phyloP scores from a whole-genome alignment of 1,284 basidiomycete species.

The Porodaedalea pini region DNA sequence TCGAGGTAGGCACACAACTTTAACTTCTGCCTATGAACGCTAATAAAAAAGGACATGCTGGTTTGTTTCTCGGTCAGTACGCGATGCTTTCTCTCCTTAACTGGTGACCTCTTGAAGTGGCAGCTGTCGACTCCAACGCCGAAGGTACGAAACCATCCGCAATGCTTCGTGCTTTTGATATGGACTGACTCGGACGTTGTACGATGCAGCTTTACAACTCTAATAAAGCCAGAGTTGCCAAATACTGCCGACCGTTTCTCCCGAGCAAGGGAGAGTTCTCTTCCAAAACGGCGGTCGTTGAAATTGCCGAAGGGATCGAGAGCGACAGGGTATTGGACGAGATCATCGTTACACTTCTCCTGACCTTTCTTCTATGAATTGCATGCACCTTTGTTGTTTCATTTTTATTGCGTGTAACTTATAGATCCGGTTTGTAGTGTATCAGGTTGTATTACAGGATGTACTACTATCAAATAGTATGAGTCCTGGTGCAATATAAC shows the following conservation, averaged over 20 bases:
- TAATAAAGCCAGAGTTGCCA: neutral
- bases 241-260: constrained; percentile 6
- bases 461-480: neutral
- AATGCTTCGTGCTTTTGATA: neutral
- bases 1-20: constrained; percentile 6
- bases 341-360: constrained; percentile 11
- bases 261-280: neutral
- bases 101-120: constrained; percentile 9
- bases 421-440: neutral
- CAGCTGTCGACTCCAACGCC: constrained; percentile 9
- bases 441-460: neutral
- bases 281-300: constrained; percentile 2
- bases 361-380: constrained; percentile 6
- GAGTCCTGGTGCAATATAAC: neutral
- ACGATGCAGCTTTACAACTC: constrained; percentile 12
- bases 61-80: neutral
- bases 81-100: constrained; percentile 8
- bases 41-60: neutral
- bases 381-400: neutral
- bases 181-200: neutral
- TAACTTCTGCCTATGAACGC: neutral
- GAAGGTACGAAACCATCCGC: constrained; percentile 4
- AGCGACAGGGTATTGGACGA: constrained; percentile 10
- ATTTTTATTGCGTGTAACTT: neutral
- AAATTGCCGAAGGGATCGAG: constrained; percentile 4